Evolutionary conservation across 306 rosid genomes (phyloP), one percentile per base, ranked within the genome.

Genomic region (Mucuna pruriens): DNA sequence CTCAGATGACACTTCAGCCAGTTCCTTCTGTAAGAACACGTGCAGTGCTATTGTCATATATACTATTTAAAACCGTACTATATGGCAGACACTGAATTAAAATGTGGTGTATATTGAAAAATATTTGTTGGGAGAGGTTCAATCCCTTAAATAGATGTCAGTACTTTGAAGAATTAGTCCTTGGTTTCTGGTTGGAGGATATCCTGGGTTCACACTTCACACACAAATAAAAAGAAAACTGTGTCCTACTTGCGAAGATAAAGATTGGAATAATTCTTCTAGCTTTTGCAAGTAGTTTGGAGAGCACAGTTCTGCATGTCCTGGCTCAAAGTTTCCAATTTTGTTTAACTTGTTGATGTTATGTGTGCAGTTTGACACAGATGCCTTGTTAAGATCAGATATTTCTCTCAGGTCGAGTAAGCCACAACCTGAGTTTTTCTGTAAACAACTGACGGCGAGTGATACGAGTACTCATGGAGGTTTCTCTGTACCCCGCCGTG

Each of bases 391-490:
- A 81, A 89, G 94, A 77, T 92, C 97, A 3, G 97, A 92, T 83
- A 88, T 90, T 51, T 85, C 94, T 6, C 94, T 90, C 81, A 90
- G 89, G 85, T 63, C 88, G 0, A 89, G 86, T 82, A 90, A 87
- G 71, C 88, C 94, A 15, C 97, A 88, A 74, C 88, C 94, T 2
- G 97, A 92, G 60, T 92, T 89, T 74, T 92, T 92, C 90, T 92
- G 97, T 85, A 92, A 92, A 86, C 68, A 31, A 89, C 91, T 89
- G 75, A 90, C 97, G 2, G 97, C 97, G 33, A 92, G 97, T 85
- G 97, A 92, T 65, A 92, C 97, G 29, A 92, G 97, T 87, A 92
- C 97, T 1, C 97, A 92, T 69, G 97, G 97, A 68, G 97, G 97
- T 11, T 92, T 92, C 71, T 92, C 97, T n/a, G 97, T 92, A 63